Evolutionary conservation across 441 rosid genomes (phyloP).

Genomic region (Aleurites moluccanus): DNA sequence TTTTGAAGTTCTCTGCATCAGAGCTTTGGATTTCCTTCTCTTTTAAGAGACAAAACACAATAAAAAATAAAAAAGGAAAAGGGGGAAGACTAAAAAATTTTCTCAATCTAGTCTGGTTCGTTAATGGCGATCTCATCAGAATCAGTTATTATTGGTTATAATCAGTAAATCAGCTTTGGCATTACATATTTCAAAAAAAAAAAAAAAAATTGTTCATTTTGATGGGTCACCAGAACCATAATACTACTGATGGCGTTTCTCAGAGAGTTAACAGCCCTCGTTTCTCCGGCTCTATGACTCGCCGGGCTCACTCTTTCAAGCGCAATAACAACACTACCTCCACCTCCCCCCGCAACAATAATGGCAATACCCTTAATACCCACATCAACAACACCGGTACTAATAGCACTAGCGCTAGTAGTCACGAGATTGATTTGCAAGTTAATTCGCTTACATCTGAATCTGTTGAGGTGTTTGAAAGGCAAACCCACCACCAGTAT

Average conservation of each 20-base stretch:
- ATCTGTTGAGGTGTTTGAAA: slow-evolving; percentile 42
- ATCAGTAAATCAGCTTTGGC: slow-evolving; percentile 27
- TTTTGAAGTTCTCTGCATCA: neutral
- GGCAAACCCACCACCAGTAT: slow-evolving; percentile 33
- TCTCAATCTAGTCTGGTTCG: neutral
- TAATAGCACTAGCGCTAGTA: neutral
- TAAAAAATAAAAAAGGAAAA: neutral
- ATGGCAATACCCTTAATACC: slow-evolving; percentile 14
- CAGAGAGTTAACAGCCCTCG: slow-evolving; percentile 84
- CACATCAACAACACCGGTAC: slow-evolving; percentile 9
- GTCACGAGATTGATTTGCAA: slow-evolving; percentile 71
- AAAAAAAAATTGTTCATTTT: neutral
- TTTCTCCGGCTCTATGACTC: slow-evolving; percentile 82
- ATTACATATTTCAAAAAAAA: neutral
- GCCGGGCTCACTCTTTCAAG: slow-evolving; percentile 88
- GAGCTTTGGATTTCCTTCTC: neutral
- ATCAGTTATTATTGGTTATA: neutral
- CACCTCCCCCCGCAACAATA: slow-evolving; percentile 14
- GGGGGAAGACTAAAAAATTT: neutral
- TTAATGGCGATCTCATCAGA: neutral
- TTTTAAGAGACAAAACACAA: neutral
- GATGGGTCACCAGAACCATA: slow-evolving; percentile 55
- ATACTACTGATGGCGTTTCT: slow-evolving; percentile 59
- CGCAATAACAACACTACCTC: slow-evolving; percentile 36
- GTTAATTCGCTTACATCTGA: slow-evolving; percentile 83